Conservation (phyloP, 805 yeast species). For the Debaryomyces tyrocola region DNA sequence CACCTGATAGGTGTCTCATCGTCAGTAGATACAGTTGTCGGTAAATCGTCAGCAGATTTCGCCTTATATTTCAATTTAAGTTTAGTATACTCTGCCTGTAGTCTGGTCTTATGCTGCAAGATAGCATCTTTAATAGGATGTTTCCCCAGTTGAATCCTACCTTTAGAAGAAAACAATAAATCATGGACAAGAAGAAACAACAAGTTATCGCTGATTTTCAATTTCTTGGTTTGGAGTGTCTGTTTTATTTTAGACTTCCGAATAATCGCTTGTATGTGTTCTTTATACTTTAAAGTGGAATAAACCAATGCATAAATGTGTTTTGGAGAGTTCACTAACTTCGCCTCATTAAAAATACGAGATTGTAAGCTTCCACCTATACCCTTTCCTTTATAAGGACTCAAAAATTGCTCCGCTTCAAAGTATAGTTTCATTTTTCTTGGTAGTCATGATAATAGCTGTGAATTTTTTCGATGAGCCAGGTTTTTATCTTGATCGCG, state of each 20-base stretch:
- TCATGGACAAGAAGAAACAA: slow-evolving; percentile 78
- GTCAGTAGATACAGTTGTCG: slow-evolving; percentile 19
- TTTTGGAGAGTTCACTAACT: slow-evolving; percentile 58
- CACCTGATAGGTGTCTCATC: slow-evolving; percentile 77
- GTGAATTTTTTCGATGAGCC: not conserved
- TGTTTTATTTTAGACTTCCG: slow-evolving; percentile 65
- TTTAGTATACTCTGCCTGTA: slow-evolving; percentile 79
- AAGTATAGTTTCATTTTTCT: slow-evolving; percentile 41
- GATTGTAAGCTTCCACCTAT: slow-evolving; percentile 32
- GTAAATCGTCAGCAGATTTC: slow-evolving; percentile 48
- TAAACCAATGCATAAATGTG: slow-evolving; percentile 83
- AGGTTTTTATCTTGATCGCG: too few relatives aligned
- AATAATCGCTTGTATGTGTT: slow-evolving; percentile 61
- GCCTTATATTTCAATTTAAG: slow-evolving; percentile 74
- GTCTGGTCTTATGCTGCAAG: slow-evolving; percentile 73
- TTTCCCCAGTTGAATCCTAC: slow-evolving; percentile 86
- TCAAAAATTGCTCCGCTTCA: slow-evolving; percentile 41
- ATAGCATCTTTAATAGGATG: slow-evolving; percentile 82
- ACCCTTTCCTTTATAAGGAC: slow-evolving; percentile 19
- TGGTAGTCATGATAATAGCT: not conserved
- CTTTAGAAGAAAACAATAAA: slow-evolving; percentile 67
- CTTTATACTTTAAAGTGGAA: slow-evolving; percentile 72
- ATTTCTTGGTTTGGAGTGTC: slow-evolving; percentile 42
- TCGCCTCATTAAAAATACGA: slow-evolving; percentile 37
- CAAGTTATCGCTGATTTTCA: slow-evolving; percentile 50